A percentile compares a stretch with the other conserved stretches of the same genome.
These are phyloP conservation scores for Austropuccinia psidii DNA, from an alignment of 1,284 basidiomycete genomes.

Conservation along the genomic window DNA sequence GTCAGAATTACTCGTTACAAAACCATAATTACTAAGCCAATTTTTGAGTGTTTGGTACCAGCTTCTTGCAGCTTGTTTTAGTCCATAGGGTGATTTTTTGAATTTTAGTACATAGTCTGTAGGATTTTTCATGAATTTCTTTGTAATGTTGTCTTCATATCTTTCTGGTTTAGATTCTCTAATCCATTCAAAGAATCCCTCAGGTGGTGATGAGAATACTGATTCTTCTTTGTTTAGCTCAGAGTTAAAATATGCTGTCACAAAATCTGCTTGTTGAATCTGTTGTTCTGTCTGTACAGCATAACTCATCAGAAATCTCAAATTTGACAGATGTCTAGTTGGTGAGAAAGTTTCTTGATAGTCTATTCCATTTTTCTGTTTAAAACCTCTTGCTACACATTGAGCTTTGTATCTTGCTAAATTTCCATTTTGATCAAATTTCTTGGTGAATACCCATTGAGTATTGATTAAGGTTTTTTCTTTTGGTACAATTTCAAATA, in stretches of 20 bases:
- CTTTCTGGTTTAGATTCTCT: not conserved
- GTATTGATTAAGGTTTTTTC: too few species aligned
- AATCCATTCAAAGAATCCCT: not conserved
- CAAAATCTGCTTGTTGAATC: not conserved
- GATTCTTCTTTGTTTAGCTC: not conserved
- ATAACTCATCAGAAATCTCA: not conserved
- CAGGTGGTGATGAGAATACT: not conserved
- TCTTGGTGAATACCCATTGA: too few species aligned
- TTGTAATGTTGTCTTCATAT: not conserved
- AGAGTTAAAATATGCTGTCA: not conserved
- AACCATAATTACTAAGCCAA: not conserved
- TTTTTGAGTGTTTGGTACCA: not conserved
- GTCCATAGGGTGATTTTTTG: constrained; percentile 5
- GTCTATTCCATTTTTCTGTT: too few species aligned
- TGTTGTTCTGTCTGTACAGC: not conserved
- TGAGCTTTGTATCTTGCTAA: too few species aligned
- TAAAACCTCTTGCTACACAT: too few species aligned
- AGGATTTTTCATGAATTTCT: not conserved
- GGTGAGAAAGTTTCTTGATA: too few species aligned
- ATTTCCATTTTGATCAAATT: too few species aligned
- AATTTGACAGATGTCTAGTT: too few species aligned
- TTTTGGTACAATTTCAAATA: too few species aligned
- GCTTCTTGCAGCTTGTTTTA: constrained; percentile 3
- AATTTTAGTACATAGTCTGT: not conserved
- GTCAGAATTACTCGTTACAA: not conserved